phyloP scores from a whole-genome alignment of 352 stramenopile genomes.

The Aphanomyces stellatus region DNA sequence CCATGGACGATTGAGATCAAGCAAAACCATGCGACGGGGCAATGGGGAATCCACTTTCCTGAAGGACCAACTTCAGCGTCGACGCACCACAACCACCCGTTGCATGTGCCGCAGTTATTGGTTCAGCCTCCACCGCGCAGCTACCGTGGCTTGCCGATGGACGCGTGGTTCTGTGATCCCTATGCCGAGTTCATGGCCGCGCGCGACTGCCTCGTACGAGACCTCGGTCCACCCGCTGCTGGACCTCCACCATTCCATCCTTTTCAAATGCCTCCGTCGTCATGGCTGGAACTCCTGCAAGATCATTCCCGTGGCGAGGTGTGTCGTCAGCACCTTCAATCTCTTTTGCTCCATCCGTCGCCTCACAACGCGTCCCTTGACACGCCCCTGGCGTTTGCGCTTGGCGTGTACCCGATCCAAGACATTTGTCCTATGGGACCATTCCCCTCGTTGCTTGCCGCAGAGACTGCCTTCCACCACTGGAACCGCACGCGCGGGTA shows the following conservation, averaged over 20 bases:
- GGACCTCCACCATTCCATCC: neutral
- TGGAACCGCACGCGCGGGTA: neutral
- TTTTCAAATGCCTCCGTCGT: no score
- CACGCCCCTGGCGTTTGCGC: neutral
- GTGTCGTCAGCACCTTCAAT: no score
- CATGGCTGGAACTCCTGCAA: neutral
- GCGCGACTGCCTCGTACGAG: neutral
- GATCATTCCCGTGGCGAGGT: no score
- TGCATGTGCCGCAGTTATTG: neutral
- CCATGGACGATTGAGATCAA: neutral
- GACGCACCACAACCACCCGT: neutral
- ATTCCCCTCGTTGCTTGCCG: neutral
- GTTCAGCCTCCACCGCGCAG: neutral
- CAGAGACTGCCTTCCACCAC: neutral
- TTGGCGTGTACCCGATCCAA: neutral
- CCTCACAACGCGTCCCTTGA: neutral
- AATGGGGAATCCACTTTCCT: no score
- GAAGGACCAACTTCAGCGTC: no score
- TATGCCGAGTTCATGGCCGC: neutral
- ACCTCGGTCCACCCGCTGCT: neutral
- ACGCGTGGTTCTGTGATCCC: neutral
- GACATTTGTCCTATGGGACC: neutral
- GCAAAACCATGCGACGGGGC: no score
- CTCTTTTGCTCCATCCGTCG: no score
- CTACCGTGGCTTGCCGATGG: neutral